Conservation (phyloP, 2,329 filamentous ascomycete species). For the Fusarium papillatum region DNA sequence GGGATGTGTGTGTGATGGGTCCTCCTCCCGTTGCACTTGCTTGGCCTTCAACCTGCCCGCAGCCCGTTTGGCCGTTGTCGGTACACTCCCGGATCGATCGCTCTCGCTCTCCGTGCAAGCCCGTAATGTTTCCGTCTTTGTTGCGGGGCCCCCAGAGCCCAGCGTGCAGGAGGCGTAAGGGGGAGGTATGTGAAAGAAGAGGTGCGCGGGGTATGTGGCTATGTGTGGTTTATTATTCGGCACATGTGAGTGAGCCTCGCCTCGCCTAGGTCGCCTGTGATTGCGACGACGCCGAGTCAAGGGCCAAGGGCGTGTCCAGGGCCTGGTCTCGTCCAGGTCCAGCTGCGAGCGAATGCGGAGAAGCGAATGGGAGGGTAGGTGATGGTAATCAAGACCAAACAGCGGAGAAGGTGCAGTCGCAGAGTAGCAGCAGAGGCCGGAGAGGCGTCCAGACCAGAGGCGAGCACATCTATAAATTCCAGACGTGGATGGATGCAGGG, state of each 20-base stretch:
- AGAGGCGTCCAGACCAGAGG: neutral
- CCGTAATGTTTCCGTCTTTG: constrained; percentile 36
- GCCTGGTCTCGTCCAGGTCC: neutral
- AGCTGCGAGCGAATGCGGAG: constrained; percentile 19
- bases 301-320: constrained; percentile 10
- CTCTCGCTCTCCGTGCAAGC: constrained; percentile 15
- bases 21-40: neutral
- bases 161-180: constrained; percentile 14
- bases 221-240: constrained; percentile 19
- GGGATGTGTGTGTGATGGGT: neutral
- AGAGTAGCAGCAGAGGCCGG: neutral
- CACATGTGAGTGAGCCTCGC: constrained; percentile 29
- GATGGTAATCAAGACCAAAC: constrained; percentile 11
- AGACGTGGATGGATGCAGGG: constrained; percentile 8
- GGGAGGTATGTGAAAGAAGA: constrained; percentile 10
- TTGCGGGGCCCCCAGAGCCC: constrained; percentile 29
- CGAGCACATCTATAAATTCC: neutral
- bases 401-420: neutral
- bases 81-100: constrained; percentile 11
- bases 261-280: constrained; percentile 11
- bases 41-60: constrained; percentile 1
- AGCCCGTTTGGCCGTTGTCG: neutral
- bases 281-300: constrained; percentile 31
- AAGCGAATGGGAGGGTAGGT: constrained; percentile 14
- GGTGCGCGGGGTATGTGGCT: constrained; percentile 34